These are phyloP conservation scores for Dioscorea dumetorum DNA, from an alignment of 106 monocot genomes.

Conservation along the genomic window DNA sequence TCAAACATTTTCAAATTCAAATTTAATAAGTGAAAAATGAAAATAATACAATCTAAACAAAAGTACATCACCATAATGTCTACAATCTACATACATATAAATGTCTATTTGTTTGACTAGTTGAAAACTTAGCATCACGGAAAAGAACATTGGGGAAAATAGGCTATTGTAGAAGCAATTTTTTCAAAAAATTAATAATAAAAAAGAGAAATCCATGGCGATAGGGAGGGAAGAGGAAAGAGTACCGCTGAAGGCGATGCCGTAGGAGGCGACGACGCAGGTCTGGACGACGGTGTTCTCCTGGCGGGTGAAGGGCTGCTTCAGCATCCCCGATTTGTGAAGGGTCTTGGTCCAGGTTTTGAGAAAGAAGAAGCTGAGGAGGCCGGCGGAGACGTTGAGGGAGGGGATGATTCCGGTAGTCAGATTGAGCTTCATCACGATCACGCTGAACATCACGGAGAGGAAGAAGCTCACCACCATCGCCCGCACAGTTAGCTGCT, in stretches of 20 bases:
- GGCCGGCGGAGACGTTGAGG: slow-evolving; percentile 78
- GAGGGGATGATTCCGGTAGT: slow-evolving; percentile 89
- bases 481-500: slow-evolving; percentile 50
- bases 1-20: too few species aligned
- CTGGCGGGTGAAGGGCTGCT: slow-evolving; percentile 77
- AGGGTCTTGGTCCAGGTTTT: slow-evolving; percentile 57
- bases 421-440: slow-evolving; percentile 81
- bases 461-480: slow-evolving; percentile 46
- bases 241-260: slow-evolving; percentile 52
- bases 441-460: slow-evolving; percentile 60
- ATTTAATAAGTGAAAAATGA: too few species aligned
- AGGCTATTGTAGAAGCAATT: too few species aligned
- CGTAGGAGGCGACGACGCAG: slow-evolving; percentile 69
- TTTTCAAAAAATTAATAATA: too few species aligned
- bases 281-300: slow-evolving; percentile 98
- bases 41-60: too few species aligned
- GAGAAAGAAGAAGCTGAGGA: slow-evolving; percentile 84
- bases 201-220: background rate
- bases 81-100: too few species aligned
- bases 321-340: slow-evolving; percentile 45
- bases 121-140: too few species aligned
- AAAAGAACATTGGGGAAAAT: too few species aligned
- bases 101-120: too few species aligned
- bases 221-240: background rate
- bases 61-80: too few species aligned